These are phyloP conservation scores for Corinectria fuckeliana DNA, from an alignment of 2,329 filamentous ascomycete species.

Conservation along the genomic window DNA sequence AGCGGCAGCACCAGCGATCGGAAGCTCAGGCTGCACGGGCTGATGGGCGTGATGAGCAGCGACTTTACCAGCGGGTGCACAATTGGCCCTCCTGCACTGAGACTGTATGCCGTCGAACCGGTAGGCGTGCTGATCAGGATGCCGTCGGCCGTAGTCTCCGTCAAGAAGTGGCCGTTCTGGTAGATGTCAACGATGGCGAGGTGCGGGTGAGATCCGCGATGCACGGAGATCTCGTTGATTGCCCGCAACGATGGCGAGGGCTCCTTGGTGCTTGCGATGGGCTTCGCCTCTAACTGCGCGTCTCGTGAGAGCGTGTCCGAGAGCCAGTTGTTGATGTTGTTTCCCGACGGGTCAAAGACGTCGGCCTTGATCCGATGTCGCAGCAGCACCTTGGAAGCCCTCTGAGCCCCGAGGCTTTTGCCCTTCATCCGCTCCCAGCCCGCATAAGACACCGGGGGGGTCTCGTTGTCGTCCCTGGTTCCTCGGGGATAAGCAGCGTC, in stretches of 20 bases:
- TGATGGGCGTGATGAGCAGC: constrained; percentile 91
- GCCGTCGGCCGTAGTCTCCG: constrained; percentile 92
- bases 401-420: constrained; percentile 78
- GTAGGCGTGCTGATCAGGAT: constrained; percentile 95
- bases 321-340: constrained; percentile 61
- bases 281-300: constrained; percentile 46
- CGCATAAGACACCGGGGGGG: constrained; percentile 21
- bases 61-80: constrained; percentile 92
- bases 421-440: constrained; percentile 79
- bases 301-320: constrained; percentile 54
- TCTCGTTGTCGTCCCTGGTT: constrained; percentile 32
- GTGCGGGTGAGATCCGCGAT: constrained; percentile 88
- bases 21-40: constrained; percentile 89
- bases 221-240: constrained; percentile 94
- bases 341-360: constrained; percentile 74
- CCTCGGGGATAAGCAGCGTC: constrained; percentile 48
- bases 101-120: constrained; percentile 91
- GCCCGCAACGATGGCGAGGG: constrained; percentile 64
- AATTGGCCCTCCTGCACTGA: constrained; percentile 92
- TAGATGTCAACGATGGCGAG: constrained; percentile 91
- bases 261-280: constrained; percentile 46
- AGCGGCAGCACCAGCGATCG: constrained; percentile 87
- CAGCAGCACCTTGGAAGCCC: constrained; percentile 81
- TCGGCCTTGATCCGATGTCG: constrained; percentile 88
- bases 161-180: constrained; percentile 87